Percentiles rank a stretch among this genome's conserved stretches.
Conservation (phyloP, 768 basidiomycete species). For the Lyophyllum atratum region DNA sequence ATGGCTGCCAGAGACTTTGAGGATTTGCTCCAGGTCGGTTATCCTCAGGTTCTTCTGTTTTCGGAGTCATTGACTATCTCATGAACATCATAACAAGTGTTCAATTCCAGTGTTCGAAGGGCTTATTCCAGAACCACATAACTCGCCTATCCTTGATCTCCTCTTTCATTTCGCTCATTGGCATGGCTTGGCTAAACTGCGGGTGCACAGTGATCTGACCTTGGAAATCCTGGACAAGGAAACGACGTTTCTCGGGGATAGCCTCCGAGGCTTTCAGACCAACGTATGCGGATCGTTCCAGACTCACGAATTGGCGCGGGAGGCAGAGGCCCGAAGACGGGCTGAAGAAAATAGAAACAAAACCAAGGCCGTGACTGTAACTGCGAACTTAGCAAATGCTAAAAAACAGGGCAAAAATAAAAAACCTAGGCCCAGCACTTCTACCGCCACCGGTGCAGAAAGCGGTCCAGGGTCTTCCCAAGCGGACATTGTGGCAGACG, state of each 20-base stretch:
- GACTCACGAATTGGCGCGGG: neutral
- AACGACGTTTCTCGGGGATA: slow-evolving; percentile 22
- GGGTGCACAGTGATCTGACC: slow-evolving; percentile 5
- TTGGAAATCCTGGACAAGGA: slow-evolving; percentile 10
- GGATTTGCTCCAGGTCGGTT: slow-evolving; percentile 30
- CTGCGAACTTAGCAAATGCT: too few species aligned
- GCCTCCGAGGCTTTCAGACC: slow-evolving; percentile 24
- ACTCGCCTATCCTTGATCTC: slow-evolving; percentile 20
- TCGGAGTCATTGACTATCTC: neutral
- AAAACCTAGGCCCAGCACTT: neutral
- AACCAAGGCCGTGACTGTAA: neutral
- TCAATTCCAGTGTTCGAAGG: slow-evolving; percentile 11
- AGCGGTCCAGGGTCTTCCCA: neutral
- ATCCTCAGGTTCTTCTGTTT: neutral
- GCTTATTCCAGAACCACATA: slow-evolving; percentile 13
- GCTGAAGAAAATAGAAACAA: neutral
- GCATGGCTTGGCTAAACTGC: slow-evolving; percentile 28
- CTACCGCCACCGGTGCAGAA: neutral
- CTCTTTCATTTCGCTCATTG: slow-evolving; percentile 28
- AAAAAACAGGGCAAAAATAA: neutral
- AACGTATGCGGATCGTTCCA: neutral
- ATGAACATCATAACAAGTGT: neutral
- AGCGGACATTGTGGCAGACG: neutral
- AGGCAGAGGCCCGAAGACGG: neutral
- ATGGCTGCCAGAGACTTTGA: slow-evolving; percentile 29